phyloP scores from a whole-genome alignment of 2,329 filamentous ascomycete genomes.

The Cryphonectria radicalis region DNA sequence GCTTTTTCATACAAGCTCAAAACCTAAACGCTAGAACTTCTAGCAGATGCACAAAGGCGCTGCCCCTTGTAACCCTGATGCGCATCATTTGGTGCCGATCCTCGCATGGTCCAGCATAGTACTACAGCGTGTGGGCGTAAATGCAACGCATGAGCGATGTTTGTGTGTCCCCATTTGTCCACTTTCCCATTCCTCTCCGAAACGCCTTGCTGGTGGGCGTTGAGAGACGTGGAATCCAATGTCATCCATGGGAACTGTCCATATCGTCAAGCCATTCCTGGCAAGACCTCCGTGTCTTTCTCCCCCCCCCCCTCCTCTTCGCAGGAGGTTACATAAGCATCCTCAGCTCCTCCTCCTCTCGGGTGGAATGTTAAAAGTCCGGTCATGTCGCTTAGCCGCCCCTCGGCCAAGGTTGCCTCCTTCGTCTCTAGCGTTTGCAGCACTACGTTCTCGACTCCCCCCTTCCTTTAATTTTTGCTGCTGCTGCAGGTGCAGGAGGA shows the following conservation, averaged over 20 bases:
- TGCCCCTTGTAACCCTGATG: background rate
- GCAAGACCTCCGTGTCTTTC: background rate
- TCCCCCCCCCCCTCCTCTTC: background rate
- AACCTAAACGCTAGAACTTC: background rate
- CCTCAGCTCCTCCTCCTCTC: background rate
- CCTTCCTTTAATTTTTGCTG: background rate
- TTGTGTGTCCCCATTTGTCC: background rate
- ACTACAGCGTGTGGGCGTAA: background rate
- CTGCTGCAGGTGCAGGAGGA: background rate
- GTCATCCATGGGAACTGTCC: background rate
- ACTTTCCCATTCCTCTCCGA: background rate
- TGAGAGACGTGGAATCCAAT: background rate
- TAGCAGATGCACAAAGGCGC: background rate
- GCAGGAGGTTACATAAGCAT: background rate
- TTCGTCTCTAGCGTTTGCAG: background rate
- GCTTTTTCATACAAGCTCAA: background rate
- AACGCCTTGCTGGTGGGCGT: background rate
- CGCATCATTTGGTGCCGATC: constrained; percentile 1
- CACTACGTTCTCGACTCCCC: background rate
- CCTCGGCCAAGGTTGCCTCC: background rate
- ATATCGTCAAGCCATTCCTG: background rate
- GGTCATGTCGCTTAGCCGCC: background rate
- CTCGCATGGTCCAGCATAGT: background rate
- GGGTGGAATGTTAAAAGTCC: background rate
- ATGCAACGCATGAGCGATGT: background rate